Conservation (phyloP, 805 yeast species). For the Zygosaccharomyces rouxii region DNA sequence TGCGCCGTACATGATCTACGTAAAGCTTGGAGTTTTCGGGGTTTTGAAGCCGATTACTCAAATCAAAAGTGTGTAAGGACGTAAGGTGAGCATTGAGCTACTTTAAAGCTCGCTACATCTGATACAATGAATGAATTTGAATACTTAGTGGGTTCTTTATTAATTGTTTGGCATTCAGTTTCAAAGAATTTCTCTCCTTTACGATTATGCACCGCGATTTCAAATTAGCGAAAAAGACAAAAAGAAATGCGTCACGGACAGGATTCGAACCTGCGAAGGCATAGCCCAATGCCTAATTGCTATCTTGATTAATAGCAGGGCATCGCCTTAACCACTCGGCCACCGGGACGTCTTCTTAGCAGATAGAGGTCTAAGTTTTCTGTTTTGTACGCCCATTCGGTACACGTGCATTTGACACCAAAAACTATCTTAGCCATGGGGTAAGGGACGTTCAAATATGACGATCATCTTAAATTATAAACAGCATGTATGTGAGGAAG, state of each 20-base stretch:
- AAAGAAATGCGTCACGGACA: slow-evolving; percentile 87
- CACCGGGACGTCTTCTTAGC: slow-evolving; percentile 49
- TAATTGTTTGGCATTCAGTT: no score
- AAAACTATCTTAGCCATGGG: no score
- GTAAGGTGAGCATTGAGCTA: not conserved
- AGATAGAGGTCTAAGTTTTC: no score
- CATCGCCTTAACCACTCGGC: slow-evolving; percentile 94
- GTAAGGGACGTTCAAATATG: not conserved
- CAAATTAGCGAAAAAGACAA: slow-evolving; percentile 12
- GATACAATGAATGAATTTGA: no score
- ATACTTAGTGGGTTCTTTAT: no score
- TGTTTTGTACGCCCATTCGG: not conserved
- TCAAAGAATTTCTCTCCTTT: no score
- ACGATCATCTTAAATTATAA: not conserved
- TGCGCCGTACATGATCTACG: not conserved
- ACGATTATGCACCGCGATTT: not conserved
- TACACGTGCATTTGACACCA: no score
- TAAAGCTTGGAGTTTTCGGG: not conserved
- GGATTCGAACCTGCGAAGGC: slow-evolving; percentile 99
- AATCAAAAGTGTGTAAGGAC: not conserved
- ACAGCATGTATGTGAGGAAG: slow-evolving; percentile 1
- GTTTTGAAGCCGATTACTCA: not conserved
- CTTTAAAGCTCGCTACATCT: no score
- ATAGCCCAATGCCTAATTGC: slow-evolving; percentile 79
- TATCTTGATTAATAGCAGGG: slow-evolving; percentile 61